Evolutionary conservation across 192 early-diverging fungal species (phyloP).

Genomic region (Linnemannia schmuckeri): DNA sequence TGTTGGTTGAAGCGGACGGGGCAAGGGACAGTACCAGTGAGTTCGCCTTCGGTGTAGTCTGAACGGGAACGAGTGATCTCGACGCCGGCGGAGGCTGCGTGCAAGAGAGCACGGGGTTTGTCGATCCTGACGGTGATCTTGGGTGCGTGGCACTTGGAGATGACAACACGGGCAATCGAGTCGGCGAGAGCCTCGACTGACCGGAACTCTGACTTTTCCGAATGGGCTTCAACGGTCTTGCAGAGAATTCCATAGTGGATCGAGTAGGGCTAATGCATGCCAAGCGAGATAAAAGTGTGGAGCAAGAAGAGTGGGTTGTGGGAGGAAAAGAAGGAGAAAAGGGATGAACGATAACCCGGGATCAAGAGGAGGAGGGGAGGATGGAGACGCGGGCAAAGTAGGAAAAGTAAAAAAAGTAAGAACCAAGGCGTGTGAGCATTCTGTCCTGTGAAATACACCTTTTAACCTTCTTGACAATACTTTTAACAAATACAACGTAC

Average conservation of each 20-base stretch:
- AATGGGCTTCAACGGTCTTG: slow-evolving; percentile 81
- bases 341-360: slow-evolving; percentile 3
- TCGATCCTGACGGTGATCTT: slow-evolving; percentile 80
- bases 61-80: slow-evolving; percentile 84
- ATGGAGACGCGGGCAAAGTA: slow-evolving; percentile 8
- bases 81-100: slow-evolving; percentile 89
- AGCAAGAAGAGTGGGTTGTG: not conserved
- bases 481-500: slow-evolving; percentile 3
- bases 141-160: slow-evolving; percentile 73
- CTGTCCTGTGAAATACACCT: not conserved
- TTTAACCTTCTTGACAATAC: not conserved
- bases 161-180: slow-evolving; percentile 71
- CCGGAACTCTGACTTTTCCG: slow-evolving; percentile 77
- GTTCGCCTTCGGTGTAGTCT: slow-evolving; percentile 45
- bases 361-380: not conserved
- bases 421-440: not conserved
- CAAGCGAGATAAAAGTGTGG: not conserved
- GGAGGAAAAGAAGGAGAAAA: not conserved
- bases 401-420: not conserved
- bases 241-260: slow-evolving; percentile 88
- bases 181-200: slow-evolving; percentile 82
- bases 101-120: slow-evolving; percentile 92
- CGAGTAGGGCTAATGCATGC: slow-evolving; percentile 62
- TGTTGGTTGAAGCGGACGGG: slow-evolving; percentile 59
- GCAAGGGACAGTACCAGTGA: slow-evolving; percentile 46